A percentile compares a stretch with the other conserved stretches of the same genome.
phyloP scores from a whole-genome alignment of 75 land plant genomes.

The Picea sitchensis region DNA sequence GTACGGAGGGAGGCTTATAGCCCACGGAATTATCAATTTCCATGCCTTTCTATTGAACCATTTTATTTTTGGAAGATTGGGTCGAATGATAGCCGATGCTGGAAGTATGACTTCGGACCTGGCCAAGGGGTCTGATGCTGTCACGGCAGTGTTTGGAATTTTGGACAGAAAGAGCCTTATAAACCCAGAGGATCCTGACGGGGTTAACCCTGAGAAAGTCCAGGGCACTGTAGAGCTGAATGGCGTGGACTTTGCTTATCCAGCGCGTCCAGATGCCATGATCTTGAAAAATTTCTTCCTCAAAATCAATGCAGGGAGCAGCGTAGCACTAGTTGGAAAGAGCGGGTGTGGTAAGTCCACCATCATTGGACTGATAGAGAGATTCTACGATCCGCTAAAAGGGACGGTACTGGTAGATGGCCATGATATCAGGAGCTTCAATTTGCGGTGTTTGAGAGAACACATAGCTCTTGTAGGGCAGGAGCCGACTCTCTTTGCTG shows the following conservation, averaged over 20 bases:
- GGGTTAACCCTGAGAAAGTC: constrained; percentile 9
- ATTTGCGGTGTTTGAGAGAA: constrained; percentile 39
- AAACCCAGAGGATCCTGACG: constrained; percentile 22
- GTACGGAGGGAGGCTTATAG: constrained; percentile 65
- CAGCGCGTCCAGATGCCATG: constrained; percentile 46
- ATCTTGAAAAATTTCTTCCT: constrained; percentile 46
- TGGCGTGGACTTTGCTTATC: constrained; percentile 73
- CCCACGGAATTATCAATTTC: constrained; percentile 33
- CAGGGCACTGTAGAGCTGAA: constrained; percentile 44
- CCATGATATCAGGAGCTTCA: constrained; percentile 37
- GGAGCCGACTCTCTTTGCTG: constrained; percentile 68
- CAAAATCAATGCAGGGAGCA: constrained; percentile 47
- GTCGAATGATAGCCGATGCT: constrained; percentile 74
- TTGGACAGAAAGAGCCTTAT: constrained; percentile 47
- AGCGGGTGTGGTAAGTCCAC: constrained; percentile 81
- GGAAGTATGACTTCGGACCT: constrained; percentile 78
- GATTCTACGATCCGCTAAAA: constrained; percentile 58
- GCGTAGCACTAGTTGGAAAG: constrained; percentile 66
- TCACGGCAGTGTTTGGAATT: constrained; percentile 54
- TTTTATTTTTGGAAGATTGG: constrained; percentile 61
- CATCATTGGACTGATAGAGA: constrained; percentile 61
- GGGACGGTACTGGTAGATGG: constrained; percentile 62
- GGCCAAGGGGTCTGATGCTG: constrained; percentile 56
- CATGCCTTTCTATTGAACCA: constrained; percentile 52
- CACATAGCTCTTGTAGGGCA: constrained; percentile 68